Evolutionary conservation across 1,284 basidiomycete species (phyloP), one percentile per base, ranked within the genome.

Genomic region (Thelephora terrestris): DNA sequence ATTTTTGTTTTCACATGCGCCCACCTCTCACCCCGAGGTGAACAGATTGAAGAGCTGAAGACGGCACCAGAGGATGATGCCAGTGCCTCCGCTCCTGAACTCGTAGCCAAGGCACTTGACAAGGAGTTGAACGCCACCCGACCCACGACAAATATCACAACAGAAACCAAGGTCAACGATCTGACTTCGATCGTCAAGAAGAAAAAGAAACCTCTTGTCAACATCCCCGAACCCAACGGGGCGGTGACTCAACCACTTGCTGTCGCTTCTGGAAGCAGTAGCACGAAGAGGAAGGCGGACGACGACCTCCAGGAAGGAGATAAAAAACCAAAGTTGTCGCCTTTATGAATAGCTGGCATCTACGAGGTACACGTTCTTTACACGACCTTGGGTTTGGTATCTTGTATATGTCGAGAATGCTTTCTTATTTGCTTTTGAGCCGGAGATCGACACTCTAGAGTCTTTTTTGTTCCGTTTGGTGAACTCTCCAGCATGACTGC

Each of bases 21-120:
- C 50, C 14, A 54, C 47, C 24, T 4, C 29, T 32, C 7, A 32
- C 29, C 12, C 14, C 29, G 7, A 32, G 34, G 3, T 3, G 24
- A 24, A 14, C 53, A 91, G 88, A 78, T 93, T 17, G 91, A 94
- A 47, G 91, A 94, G 57, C 72, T 94, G 23, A 91, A 89, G 63
- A 79, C 79, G 3, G 74, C 80, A 4, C 89, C 91, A 0, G 78
- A 77, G 44, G 76, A 82, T 52, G 62, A 70, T 46, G 57, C 68
- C 53, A n/a, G 21, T 12, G 63, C 70, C 58, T 77, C 75, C 36
- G 82, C 81, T 4, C 80, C 81, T 5, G 79, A 72, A 20, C 59
- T 84, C 47, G 82, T 69, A 20, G 81, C 81, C n/a, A 76, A 73
- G 54, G 83, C 75, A 3, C 67, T 90, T 14, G 86, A 89, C 56